phyloP scores from a whole-genome alignment of 2,329 filamentous ascomycete species.

The Phaeoacremonium minimum region DNA sequence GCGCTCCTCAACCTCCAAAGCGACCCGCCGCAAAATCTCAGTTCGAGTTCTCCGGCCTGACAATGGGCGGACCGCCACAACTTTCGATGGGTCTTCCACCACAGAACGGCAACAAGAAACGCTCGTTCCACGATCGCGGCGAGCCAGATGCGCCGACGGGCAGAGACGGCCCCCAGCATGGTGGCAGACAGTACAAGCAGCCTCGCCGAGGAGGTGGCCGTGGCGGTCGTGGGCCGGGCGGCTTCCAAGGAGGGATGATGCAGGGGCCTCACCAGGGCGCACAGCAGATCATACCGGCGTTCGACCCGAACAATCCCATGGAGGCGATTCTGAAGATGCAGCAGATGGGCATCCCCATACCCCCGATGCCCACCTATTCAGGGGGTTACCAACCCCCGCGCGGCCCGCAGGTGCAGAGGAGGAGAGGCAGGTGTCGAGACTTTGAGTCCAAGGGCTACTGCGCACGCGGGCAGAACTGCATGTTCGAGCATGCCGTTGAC shows the following conservation, averaged over 20 bases:
- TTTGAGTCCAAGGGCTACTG: slow-evolving; percentile 73
- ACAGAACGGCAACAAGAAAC: slow-evolving; percentile 38
- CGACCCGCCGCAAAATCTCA: slow-evolving; percentile 10
- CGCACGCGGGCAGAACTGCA: slow-evolving; percentile 60
- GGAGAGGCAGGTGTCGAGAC: slow-evolving; percentile 56
- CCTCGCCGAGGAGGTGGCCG: slow-evolving; percentile 45
- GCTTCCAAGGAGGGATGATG: slow-evolving; percentile 22
- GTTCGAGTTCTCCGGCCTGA: slow-evolving; percentile 4
- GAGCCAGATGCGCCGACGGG: slow-evolving; percentile 23
- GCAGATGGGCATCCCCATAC: slow-evolving; percentile 45
- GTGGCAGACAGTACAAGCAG: slow-evolving; percentile 53
- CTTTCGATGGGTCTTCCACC: slow-evolving; percentile 5
- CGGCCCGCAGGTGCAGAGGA: slow-evolving; percentile 23
- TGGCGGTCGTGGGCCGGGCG: slow-evolving; percentile 26
- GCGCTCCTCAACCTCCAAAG: slow-evolving; percentile 37
- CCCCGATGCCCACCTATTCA: slow-evolving; percentile 30
- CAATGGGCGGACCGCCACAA: slow-evolving; percentile 8
- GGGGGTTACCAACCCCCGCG: slow-evolving; percentile 11
- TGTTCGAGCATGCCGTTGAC: slow-evolving; percentile 63
- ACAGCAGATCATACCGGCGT: slow-evolving; percentile 38
- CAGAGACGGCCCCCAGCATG: slow-evolving; percentile 22
- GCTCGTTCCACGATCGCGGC: slow-evolving; percentile 50
- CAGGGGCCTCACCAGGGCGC: no score
- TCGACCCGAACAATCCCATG: slow-evolving; percentile 58
- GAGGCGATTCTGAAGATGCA: slow-evolving; percentile 59